Evolutionary conservation across 2,329 filamentous ascomycete species (phyloP).

Genomic region (Pseudocercospora fuligena): DNA sequence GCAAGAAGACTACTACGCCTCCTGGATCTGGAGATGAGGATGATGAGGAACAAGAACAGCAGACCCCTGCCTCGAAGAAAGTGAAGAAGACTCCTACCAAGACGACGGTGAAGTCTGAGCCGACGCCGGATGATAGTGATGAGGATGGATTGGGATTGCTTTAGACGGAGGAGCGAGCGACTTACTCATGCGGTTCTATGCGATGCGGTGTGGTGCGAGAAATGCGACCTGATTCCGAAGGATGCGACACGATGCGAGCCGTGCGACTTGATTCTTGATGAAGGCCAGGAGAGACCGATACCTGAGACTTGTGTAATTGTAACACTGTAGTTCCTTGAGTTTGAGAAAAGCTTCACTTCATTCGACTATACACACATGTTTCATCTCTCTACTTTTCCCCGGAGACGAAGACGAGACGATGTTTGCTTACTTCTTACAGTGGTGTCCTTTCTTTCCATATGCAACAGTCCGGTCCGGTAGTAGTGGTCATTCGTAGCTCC

Average conservation of each 20-base stretch:
- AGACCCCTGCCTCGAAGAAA: constrained; percentile 13
- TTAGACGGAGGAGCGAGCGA: neutral
- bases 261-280: neutral
- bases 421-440: constrained; percentile 4
- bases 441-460: neutral
- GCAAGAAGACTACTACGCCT: constrained; percentile 14
- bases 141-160: constrained; percentile 3
- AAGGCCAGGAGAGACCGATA: too few relatives aligned
- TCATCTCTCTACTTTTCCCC: neutral
- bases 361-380: constrained; percentile 1
- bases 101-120: constrained; percentile 9
- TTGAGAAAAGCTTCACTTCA: neutral
- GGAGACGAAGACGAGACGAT: neutral
- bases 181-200: neutral
- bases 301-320: neutral
- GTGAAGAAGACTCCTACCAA: neutral
- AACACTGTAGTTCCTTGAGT: neutral
- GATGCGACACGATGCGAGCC: too few relatives aligned
- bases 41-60: constrained; percentile 10
- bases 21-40: constrained; percentile 11
- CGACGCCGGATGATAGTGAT: constrained; percentile 2
- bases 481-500: constrained; percentile 2
- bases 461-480: neutral
- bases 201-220: neutral
- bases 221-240: too few relatives aligned